Evolutionary conservation across 176 grass and related monocot genomes (phyloP).

Genomic region (Avena sativa): DNA sequence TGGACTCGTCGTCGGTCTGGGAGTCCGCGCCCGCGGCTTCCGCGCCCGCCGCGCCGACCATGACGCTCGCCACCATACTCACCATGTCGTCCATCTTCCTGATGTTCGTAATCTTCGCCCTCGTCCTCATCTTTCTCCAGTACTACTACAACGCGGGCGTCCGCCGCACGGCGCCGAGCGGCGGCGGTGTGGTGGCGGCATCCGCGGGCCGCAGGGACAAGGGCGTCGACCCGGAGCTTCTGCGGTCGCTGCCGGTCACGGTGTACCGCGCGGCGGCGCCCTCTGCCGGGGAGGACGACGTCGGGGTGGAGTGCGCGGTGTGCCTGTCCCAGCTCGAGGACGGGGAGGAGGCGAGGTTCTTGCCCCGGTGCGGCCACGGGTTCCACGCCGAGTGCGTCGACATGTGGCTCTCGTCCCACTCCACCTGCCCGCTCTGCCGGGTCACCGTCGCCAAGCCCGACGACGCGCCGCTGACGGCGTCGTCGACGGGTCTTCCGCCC

Average conservation of each 20-base stretch:
- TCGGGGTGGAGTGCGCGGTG: constrained; percentile 60
- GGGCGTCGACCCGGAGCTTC: constrained; percentile 43
- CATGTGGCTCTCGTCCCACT: constrained; percentile 68
- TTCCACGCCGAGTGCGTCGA: constrained; percentile 80
- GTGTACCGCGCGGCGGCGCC: constrained; percentile 32
- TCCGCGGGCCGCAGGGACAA: not conserved
- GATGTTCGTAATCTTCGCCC: constrained; percentile 31
- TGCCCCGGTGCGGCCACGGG: constrained; percentile 67
- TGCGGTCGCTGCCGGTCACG: constrained; percentile 46
- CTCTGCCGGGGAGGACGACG: not conserved
- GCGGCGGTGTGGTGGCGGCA: not conserved
- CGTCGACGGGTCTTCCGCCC: constrained; percentile 25
- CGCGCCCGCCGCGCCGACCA: not conserved
- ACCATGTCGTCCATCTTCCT: constrained; percentile 15
- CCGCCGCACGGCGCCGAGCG: not conserved
- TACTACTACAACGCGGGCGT: not conserved
- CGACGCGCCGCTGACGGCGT: not conserved
- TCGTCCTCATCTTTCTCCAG: constrained; percentile 29
- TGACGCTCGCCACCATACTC: constrained; percentile 1
- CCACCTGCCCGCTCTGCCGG: constrained; percentile 74
- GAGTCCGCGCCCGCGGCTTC: not conserved
- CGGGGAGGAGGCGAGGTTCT: constrained; percentile 57
- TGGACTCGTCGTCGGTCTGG: not conserved
- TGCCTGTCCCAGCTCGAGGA: constrained; percentile 76
- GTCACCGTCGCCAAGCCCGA: constrained; percentile 58